Percentiles rank a stretch among this genome's conserved stretches.
Evolutionary conservation across 108 stramenopile species (phyloP).

Genomic region (Nannochloropsis oceanica): DNA sequence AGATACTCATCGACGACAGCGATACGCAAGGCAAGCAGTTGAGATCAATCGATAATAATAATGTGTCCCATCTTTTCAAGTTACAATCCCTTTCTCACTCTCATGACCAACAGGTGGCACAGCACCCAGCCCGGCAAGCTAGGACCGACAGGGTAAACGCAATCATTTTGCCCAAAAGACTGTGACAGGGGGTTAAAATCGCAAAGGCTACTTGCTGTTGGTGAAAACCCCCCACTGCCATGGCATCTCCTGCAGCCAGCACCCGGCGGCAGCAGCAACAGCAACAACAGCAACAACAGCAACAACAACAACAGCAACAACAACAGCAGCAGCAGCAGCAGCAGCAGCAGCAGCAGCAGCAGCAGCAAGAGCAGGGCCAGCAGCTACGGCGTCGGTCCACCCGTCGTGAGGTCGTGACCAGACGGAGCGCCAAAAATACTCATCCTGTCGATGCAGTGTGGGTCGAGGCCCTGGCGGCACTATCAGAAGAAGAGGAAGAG

Average conservation of each 20-base stretch:
- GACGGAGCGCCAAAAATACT: not conserved
- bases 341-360: not conserved
- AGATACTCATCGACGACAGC: no score
- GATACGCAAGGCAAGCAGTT: no score
- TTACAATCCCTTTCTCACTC: no score
- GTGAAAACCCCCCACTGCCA: no score
- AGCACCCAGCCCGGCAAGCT: no score
- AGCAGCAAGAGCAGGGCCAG: not conserved
- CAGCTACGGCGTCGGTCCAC: not conserved
- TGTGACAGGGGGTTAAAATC: no score
- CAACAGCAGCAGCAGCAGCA: not conserved
- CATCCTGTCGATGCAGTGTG: not conserved
- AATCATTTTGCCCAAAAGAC: no score
- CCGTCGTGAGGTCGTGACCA: not conserved
- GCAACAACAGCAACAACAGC: not conserved
- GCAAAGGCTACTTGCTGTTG: no score
- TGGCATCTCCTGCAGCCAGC: not conserved
- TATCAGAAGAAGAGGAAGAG: not conserved
- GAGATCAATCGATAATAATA: no score
- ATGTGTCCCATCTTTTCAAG: no score
- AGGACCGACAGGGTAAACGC: no score
- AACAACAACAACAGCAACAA: not conserved
- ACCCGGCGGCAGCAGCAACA: not conserved
- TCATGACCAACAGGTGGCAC: no score
- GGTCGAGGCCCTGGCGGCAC: not conserved